Base-by-base conservation (phyloP, 23 red algal genomes). In the Chondrus crispus region DNA sequence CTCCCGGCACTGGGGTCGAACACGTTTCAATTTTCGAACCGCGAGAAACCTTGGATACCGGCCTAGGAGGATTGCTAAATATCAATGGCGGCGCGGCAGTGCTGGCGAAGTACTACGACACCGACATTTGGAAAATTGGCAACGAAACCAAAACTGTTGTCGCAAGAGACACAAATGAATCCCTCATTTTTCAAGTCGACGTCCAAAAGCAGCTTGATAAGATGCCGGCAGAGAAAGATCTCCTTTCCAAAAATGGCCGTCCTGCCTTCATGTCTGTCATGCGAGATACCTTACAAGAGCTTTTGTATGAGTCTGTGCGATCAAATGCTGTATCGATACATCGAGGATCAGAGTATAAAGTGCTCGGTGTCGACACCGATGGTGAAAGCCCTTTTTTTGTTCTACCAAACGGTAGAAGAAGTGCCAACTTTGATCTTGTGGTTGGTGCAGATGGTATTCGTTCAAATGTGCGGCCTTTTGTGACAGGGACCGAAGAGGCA, bases 381-480 rank as follows among this genome's bases (percentile, higher is more conserved):
- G 53, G 43, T 4, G 35, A 47, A 54, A 18, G 46, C 8, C 32
- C 57, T 7, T 55, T 20, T 20, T 87, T 87, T 36, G 72, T 70
- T 1, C 39, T 86, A 33, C 2, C 53, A 26, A 72, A 79, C 22
- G 92, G 92, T 4, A 30, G 35, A 16, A 1, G 28, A 1, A 77
- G 46, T 43, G 47, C 79, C 5, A 20, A 50, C 39, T 94, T 82
- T 35, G 92, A 94, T 58, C 84, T 94, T 26, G 73, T 94, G 2
- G 62, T 94, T 4, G 92, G 92, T n/a, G 80, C 81, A 2, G 92
- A 94, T 55, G 92, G 92, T 18, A 64, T 94, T 20, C 26, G 84
- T 19, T 94, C 92, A 1, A 45, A 2, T 43, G 82, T 94, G 46
- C 69, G 92, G 10, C 14, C 30, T 22, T 55, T 47, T 38, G 84